phyloP scores from a whole-genome alignment of 2,329 filamentous ascomycete species.

The Colletotrichum truncatum region DNA sequence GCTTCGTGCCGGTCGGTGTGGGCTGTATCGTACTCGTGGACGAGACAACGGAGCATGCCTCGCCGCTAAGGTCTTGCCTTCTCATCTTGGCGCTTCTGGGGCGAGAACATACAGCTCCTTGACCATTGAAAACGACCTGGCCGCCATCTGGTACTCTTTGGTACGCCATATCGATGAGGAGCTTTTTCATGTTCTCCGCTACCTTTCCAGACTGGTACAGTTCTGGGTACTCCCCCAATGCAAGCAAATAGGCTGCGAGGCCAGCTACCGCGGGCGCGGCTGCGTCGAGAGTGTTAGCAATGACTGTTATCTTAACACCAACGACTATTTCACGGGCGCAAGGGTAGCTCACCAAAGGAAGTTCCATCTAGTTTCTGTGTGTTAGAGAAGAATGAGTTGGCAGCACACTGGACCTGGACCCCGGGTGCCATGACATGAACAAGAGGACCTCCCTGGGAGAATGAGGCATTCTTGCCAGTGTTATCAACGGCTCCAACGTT shows the following conservation, averaged over 20 bases:
- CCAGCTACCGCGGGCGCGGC: not conserved
- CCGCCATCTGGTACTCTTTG: not conserved
- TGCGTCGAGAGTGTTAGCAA: not conserved
- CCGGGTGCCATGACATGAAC: not conserved
- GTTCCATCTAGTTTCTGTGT: not conserved
- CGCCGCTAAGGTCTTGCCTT: not conserved
- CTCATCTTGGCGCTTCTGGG: not conserved
- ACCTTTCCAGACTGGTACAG: not conserved
- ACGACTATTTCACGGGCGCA: too few species aligned
- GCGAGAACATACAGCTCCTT: not conserved
- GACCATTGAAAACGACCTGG: not conserved
- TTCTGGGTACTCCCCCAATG: not conserved
- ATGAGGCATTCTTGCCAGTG: not conserved
- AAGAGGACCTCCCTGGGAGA: not conserved
- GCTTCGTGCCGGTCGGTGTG: too few species aligned
- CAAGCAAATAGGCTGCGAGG: not conserved
- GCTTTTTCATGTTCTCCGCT: not conserved
- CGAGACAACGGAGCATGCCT: not conserved
- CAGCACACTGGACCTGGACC: not conserved
- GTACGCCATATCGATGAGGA: not conserved
- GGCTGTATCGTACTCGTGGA: not conserved
- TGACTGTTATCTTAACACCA: too few species aligned
- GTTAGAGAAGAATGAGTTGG: not conserved
- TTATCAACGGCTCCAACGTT: not conserved
- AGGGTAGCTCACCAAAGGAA: not conserved